These are phyloP conservation scores for Russula sp. DNA, from an alignment of 768 basidiomycete genomes.

Conservation along the genomic window DNA sequence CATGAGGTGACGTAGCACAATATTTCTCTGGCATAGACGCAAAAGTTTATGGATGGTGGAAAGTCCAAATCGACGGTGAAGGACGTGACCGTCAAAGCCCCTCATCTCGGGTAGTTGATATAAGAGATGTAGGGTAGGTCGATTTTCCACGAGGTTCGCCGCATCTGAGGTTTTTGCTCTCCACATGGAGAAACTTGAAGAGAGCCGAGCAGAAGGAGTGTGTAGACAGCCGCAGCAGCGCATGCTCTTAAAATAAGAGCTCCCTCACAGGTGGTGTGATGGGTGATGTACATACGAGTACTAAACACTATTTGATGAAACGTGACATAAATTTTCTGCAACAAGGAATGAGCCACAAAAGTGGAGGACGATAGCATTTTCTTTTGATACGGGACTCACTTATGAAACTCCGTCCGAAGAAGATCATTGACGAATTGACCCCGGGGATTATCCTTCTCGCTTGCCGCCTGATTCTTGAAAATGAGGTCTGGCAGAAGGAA, in stretches of 20 bases:
- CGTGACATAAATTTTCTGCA: slow-evolving; percentile 85
- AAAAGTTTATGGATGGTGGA: background rate
- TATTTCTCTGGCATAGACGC: no score
- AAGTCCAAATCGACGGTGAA: background rate
- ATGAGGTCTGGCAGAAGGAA: slow-evolving; percentile 60
- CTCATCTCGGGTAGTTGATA: background rate
- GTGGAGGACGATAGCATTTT: background rate
- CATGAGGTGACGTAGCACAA: background rate
- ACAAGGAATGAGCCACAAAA: background rate
- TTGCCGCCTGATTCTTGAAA: slow-evolving; percentile 96
- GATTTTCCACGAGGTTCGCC: no score
- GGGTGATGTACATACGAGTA: background rate
- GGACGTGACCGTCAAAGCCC: background rate
- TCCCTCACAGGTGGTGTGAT: background rate
- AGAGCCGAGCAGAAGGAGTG: background rate
- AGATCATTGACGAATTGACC: slow-evolving; percentile 94
- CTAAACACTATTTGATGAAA: slow-evolving; percentile 67
- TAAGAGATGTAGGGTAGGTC: no score
- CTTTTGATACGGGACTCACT: slow-evolving; percentile 40
- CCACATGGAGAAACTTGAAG: background rate
- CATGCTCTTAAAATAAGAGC: background rate
- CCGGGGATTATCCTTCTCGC: slow-evolving; percentile 47
- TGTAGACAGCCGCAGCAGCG: background rate
- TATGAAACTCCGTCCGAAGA: slow-evolving; percentile 89
- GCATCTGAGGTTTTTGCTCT: background rate